A percentile compares a stretch with the other conserved stretches of the same genome.
Evolutionary conservation across 2,329 filamentous ascomycete species (phyloP).

Genomic region (Pseudonectria buxi): DNA sequence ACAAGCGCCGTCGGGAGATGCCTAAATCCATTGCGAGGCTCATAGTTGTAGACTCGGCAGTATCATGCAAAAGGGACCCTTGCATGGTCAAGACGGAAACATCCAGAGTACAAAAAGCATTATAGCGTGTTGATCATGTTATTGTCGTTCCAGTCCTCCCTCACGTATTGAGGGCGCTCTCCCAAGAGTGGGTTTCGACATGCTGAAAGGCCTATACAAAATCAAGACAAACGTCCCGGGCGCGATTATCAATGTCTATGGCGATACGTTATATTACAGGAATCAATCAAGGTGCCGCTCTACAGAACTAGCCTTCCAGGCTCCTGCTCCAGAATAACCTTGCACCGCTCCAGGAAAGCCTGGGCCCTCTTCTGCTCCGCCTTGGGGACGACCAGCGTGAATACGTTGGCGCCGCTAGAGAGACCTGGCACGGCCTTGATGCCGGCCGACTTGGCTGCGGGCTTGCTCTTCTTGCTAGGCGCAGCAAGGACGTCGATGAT

Average conservation of each 20-base stretch:
- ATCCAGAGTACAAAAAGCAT: too few relatives aligned
- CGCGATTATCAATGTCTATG: slow-evolving; percentile 22
- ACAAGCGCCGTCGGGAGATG: too few relatives aligned
- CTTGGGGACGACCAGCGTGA: slow-evolving; percentile 72
- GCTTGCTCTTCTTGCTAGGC: slow-evolving; percentile 19
- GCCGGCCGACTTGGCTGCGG: slow-evolving; percentile 16
- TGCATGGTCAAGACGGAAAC: too few relatives aligned
- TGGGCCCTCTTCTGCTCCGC: slow-evolving; percentile 76
- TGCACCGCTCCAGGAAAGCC: slow-evolving; percentile 79
- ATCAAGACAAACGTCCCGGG: slow-evolving; percentile 2
- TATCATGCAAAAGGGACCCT: too few relatives aligned
- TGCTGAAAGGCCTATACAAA: background rate
- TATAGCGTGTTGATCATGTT: too few relatives aligned
- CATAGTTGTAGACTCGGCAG: too few relatives aligned
- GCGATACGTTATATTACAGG: slow-evolving; percentile 25
- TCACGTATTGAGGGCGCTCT: too few relatives aligned
- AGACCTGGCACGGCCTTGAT: slow-evolving; percentile 37
- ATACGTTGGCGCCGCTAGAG: slow-evolving; percentile 61
- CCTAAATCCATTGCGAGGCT: too few relatives aligned
- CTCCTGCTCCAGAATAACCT: slow-evolving; percentile 73
- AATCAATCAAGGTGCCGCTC: slow-evolving; percentile 19
- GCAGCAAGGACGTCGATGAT: slow-evolving; percentile 74
- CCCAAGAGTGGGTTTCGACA: too few relatives aligned
- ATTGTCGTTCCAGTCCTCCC: too few relatives aligned
- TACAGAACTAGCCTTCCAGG: slow-evolving; percentile 66